Conservation (phyloP, 139 green algal species). For the Haematococcus lacustris region DNA sequence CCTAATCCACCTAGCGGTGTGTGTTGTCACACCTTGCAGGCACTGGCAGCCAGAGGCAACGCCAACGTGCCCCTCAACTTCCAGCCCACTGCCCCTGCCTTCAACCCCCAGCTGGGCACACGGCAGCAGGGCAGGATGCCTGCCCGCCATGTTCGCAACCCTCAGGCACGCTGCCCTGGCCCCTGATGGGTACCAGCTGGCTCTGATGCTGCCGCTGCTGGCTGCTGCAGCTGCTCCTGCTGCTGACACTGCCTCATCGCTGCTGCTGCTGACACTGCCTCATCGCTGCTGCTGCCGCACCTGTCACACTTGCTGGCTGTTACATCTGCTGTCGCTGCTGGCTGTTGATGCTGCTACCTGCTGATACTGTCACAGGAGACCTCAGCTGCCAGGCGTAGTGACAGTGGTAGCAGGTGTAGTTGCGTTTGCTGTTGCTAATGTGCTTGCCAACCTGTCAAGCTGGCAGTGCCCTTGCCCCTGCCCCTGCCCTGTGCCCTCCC, state of each 20-base stretch:
- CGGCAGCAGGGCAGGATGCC: constrained; percentile 21
- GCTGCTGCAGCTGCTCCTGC: background rate
- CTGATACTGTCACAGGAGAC: background rate
- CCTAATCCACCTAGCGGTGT: too few relatives aligned
- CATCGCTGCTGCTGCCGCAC: background rate
- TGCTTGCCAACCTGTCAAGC: background rate
- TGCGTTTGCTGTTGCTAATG: background rate
- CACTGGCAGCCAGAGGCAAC: constrained; percentile 27
- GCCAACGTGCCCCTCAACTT: constrained; percentile 70
- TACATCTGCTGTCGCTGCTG: too few relatives aligned
- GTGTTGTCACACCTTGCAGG: too few relatives aligned
- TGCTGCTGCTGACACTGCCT: background rate
- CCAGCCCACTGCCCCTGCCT: constrained; percentile 40
- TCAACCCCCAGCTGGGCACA: constrained; percentile 27
- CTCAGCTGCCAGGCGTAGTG: background rate
- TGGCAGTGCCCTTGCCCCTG: too few relatives aligned
- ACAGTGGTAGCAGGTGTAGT: background rate
- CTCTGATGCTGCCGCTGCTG: background rate
- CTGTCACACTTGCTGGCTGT: background rate
- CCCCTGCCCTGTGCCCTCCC: background rate
- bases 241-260: background rate
- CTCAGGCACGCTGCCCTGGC: constrained; percentile 7
- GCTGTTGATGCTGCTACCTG: background rate
- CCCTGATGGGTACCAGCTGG: too few relatives aligned
- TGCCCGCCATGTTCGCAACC: constrained; percentile 10